Evolutionary conservation across 2,329 filamentous ascomycete species (phyloP), one percentile per base, ranked within the genome.

Genomic region (Furcasterigmium sp.): DNA sequence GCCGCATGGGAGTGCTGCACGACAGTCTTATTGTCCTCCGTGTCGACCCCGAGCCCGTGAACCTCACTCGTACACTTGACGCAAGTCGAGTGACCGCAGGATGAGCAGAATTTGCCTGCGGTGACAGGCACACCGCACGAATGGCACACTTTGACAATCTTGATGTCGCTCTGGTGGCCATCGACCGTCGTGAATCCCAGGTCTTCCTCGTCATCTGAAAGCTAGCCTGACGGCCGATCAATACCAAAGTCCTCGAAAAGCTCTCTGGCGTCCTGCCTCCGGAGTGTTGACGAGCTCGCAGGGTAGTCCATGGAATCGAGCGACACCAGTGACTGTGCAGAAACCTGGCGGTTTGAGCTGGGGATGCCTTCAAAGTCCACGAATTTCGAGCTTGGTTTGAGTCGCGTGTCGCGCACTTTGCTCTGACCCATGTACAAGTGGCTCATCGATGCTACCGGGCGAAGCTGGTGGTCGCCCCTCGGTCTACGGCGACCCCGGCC

Each of bases 11-110:
- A 30, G 9, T 20, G 37, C 9, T 13, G 25, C 19, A 21, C 8
- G 26, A 21, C 37, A 8, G 25, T 29, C 3, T 18, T 9, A 10
- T 26, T n/a, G 25, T 32, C 25, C 13, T 47, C 50, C 19, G 54
- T 42, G 7, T 35, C 32, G 15, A 35, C n/a, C 5, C 17, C 5
- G 15, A 17, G 14, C 7, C 32, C 32, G 3, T 56, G 52, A 9
- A 63, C 44, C 40, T 70, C 62, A 35, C 60, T 63, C 8, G 55
- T 59, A 49, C 75, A 79, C 43, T 69, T 69, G 25, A 57, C 48
- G 50, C 75, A 80, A 14, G 75, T 65, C 9, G 61, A 64, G 53
- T 80, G 76, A 1, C 70, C 72, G 49, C 76, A 80, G 34, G 64
- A 64, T 23, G 60, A 53, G 49, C 75, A 80, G 37, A 62, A 62